A percentile compares a stretch with the other conserved stretches of the same genome.
Conservation (phyloP, 768 basidiomycete species). For the Rickenella mellea region DNA sequence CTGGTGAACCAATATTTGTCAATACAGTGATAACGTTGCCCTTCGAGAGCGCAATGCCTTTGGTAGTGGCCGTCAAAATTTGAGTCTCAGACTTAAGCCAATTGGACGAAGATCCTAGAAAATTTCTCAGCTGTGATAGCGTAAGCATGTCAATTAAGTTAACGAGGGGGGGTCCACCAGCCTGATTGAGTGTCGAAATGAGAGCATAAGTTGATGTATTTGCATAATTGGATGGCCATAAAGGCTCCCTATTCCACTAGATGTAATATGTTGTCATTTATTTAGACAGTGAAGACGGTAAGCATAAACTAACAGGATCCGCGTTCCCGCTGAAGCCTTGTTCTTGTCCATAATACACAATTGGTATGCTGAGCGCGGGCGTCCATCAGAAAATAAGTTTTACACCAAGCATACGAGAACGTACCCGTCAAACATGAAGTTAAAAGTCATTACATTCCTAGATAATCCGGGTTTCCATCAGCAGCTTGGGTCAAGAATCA, state of each 20-base stretch:
- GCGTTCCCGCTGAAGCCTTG: slow-evolving; percentile 53
- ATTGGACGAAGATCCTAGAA: slow-evolving; percentile 37
- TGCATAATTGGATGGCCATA: slow-evolving; percentile 61
- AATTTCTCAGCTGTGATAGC: slow-evolving; percentile 47
- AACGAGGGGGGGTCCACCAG: slow-evolving; percentile 11
- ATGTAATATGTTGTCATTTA: slow-evolving; percentile 2
- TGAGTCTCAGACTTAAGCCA: slow-evolving; percentile 46
- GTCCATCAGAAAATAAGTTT: background rate
- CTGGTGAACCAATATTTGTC: slow-evolving; percentile 70
- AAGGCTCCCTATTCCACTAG: slow-evolving; percentile 65
- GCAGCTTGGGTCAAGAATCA: background rate
- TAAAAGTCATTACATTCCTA: slow-evolving; percentile 68
- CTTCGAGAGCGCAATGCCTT: slow-evolving; percentile 57
- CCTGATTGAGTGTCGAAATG: slow-evolving; percentile 52
- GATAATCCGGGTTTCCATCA: slow-evolving; percentile 7
- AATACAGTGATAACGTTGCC: slow-evolving; percentile 50
- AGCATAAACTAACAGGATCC: slow-evolving; percentile 46
- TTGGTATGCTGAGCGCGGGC: slow-evolving; percentile 43
- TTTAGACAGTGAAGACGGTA: slow-evolving; percentile 1
- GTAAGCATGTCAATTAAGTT: background rate
- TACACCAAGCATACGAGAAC: background rate
- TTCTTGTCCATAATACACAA: slow-evolving; percentile 78
- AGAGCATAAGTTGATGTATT: slow-evolving; percentile 50
- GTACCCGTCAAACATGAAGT: slow-evolving; percentile 65
- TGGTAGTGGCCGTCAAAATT: slow-evolving; percentile 38